These are phyloP conservation scores for Deinandra increscens DNA, from an alignment of 129 eudicot genomes.

Conservation along the genomic window DNA sequence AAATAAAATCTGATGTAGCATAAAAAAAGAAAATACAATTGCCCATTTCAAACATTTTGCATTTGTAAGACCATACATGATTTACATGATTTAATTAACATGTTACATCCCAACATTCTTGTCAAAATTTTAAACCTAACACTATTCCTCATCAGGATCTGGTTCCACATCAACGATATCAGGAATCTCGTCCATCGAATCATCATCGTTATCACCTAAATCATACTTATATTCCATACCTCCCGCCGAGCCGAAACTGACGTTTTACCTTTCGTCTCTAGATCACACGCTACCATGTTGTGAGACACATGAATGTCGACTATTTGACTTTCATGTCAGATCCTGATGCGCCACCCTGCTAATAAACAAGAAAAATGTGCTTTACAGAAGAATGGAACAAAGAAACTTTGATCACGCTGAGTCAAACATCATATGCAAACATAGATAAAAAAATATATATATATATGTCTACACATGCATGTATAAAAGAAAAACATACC, in stretches of 20 bases:
- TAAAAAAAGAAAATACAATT: not conserved
- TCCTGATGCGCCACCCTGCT: slow-evolving; percentile 74
- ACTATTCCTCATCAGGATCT: slow-evolving; percentile 60
- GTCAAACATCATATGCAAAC: too few species aligned
- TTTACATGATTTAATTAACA: slow-evolving; percentile 9
- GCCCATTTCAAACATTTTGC: not conserved
- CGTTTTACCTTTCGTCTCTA: not conserved
- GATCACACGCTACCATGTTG: slow-evolving; percentile 3
- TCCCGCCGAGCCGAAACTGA: slow-evolving; percentile 12
- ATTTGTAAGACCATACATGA: slow-evolving; percentile 3
- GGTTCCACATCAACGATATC: slow-evolving; percentile 87
- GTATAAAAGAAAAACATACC: slow-evolving; percentile 43
- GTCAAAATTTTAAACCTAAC: slow-evolving; percentile 18
- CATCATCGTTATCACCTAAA: slow-evolving; percentile 39
- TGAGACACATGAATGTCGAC: slow-evolving; percentile 14
- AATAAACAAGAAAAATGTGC: not conserved
- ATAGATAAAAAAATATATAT: too few species aligned
- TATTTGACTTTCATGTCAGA: slow-evolving; percentile 38
- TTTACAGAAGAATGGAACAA: slow-evolving; percentile 4
- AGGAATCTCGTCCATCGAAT: slow-evolving; percentile 54
- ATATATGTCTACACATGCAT: not conserved
- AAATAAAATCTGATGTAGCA: too few species aligned
- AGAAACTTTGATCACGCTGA: slow-evolving; percentile 5
- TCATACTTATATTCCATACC: slow-evolving; percentile 23
- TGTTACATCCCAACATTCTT: not conserved